Conservation (phyloP, 441 rosid species). For the Hypseocharis bilobata region DNA sequence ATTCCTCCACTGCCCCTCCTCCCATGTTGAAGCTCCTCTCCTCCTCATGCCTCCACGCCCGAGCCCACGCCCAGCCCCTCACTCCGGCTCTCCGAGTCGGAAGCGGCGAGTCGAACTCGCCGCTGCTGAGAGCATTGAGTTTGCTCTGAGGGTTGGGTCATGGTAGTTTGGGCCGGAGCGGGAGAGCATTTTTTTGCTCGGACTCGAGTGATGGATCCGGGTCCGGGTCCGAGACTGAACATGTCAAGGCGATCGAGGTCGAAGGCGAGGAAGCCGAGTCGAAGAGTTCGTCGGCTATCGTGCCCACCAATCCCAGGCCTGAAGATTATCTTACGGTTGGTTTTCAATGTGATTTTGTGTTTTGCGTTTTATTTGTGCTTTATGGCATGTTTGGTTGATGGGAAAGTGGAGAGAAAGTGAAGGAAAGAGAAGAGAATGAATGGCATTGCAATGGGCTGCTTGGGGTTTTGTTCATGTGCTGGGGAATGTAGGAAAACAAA, state of each 20-base stretch:
- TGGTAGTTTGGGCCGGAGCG: conserved; percentile 26
- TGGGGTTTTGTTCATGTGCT: too few species aligned
- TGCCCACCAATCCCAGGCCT: conserved; percentile 59
- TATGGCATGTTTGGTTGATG: background rate
- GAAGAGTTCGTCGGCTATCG: conserved; percentile 66
- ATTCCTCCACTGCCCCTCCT: background rate
- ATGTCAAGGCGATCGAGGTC: conserved; percentile 38
- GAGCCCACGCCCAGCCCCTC: conserved; percentile 33
- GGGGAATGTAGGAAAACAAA: too few species aligned
- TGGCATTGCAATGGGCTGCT: background rate
- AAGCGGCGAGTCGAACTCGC: conserved; percentile 24
- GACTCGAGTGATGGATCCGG: conserved; percentile 25
- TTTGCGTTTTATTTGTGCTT: background rate
- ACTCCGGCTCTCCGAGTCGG: conserved; percentile 35
- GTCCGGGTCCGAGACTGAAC: conserved; percentile 14
- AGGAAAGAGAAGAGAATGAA: background rate
- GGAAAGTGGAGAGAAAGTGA: background rate
- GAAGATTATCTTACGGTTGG: conserved; percentile 87
- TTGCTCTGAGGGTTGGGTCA: conserved; percentile 42
- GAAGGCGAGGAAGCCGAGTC: conserved; percentile 37
- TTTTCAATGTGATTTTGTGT: background rate
- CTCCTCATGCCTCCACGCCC: conserved; percentile 35
- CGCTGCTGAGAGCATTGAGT: conserved; percentile 42
- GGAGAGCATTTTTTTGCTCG: conserved; percentile 67
- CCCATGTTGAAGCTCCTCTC: conserved; percentile 77